phyloP scores from a whole-genome alignment of 768 basidiomycete genomes.

The Tephrocybe sp. region DNA sequence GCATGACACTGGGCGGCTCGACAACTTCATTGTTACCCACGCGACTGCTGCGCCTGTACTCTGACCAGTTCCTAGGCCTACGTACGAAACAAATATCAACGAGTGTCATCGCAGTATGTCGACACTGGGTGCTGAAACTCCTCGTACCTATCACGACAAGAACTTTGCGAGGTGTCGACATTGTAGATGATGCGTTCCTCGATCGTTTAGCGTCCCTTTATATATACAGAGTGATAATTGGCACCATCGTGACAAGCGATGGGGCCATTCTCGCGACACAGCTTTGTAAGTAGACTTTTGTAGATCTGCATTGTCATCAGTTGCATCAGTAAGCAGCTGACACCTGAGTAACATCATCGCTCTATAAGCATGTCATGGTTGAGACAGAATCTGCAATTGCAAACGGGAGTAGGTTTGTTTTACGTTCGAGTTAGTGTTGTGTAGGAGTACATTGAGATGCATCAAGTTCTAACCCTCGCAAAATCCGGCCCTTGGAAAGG shows the following conservation, averaged over 20 bases:
- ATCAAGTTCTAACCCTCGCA: no score
- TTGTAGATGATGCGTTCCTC: neutral
- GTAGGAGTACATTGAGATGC: no score
- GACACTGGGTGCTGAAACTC: neutral
- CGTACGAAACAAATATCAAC: neutral
- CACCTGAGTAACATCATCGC: no score
- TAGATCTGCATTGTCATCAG: neutral
- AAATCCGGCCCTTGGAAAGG: no score
- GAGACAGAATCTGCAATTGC: no score
- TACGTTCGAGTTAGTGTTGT: no score
- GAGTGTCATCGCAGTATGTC: neutral
- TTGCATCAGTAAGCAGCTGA: neutral
- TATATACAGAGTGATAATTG: neutral
- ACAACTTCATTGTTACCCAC: slow-evolving; percentile 32
- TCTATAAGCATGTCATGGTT: no score
- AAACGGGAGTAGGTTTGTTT: no score
- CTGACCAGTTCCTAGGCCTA: slow-evolving; percentile 43
- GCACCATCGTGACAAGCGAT: neutral
- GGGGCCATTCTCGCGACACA: neutral
- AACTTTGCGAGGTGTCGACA: neutral
- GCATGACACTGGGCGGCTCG: neutral
- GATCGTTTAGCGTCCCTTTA: neutral
- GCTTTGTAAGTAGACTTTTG: neutral
- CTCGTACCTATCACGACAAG: neutral
- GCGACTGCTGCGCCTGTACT: slow-evolving; percentile 60